Base-by-base conservation (phyloP, 2,329 filamentous ascomycete species). In the Thelonectria rubi region DNA sequence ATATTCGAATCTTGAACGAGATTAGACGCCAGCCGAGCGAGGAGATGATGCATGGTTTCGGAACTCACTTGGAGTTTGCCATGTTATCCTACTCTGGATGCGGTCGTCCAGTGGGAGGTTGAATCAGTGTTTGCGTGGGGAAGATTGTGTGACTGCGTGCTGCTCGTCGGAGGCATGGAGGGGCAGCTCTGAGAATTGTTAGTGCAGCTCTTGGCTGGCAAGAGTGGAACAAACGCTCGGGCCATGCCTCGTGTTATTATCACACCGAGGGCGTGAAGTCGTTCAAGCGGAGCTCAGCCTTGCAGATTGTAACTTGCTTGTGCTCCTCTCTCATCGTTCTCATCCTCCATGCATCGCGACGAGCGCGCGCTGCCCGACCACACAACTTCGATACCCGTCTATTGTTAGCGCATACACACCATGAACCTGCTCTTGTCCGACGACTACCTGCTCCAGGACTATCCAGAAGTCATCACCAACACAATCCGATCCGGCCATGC, bases 391-490 rank as follows among this genome's bases (percentile, higher is more conserved):
- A 62, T 32, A 10, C n/a, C 17, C 32, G 21, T 17, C 26, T 34
- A 15, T 37, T 37, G 34, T 15, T 14, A 32, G 46, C 20, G 12
- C 49, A 42, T 21, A 51, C 42, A 42, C 58, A 72, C 43, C 52
- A 88, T 88, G 86, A 88, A 88, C 68, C 75, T 88, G 9, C 75
- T 88, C 18, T 79, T 88, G 5, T 87, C 85, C 40, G 86, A 88
- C 75, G 86, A 88, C 66, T 87, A 86, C 73, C 82, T 89, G 37
- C 81, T 88, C 15, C 87, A 89, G 78, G 94, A 97, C 80, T 97
- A 95, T 75, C 94, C 94, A 55, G 94, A 97, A 74, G 89, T 91
- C 64, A 90, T 97, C 68, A 94, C 91, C 34, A 92, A 92, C 74
- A 94, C 91, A 60, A 90, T 99, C 66, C 91, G 94, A 52, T 88